Percentiles rank a stretch among this genome's conserved stretches.
Conservation (phyloP, 2,329 filamentous ascomycete species). For the Leptodontidium sp. region DNA sequence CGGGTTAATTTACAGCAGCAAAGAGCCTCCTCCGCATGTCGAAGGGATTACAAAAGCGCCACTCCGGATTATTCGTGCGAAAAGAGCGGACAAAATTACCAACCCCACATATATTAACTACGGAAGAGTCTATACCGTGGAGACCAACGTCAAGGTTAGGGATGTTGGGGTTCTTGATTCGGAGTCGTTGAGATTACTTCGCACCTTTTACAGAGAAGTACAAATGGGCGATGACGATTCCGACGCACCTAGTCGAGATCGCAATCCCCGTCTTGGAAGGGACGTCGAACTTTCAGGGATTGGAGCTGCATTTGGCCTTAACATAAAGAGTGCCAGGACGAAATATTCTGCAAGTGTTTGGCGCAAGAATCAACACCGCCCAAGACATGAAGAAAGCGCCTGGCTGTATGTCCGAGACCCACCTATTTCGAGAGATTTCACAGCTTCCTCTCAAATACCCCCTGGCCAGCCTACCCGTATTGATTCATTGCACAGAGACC, state of each 20-base stretch:
- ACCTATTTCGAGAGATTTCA: no score
- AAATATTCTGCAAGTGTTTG: no score
- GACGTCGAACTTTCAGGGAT: slow-evolving; percentile 6
- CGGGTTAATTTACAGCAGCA: slow-evolving; percentile 35
- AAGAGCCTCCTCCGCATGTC: slow-evolving; percentile 21
- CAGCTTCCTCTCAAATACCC: no score
- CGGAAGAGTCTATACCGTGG: slow-evolving; percentile 34
- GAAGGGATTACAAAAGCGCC: slow-evolving; percentile 29
- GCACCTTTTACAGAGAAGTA: slow-evolving; percentile 22
- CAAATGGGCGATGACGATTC: no score
- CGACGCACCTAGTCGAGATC: slow-evolving; percentile 1
- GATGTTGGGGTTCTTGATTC: slow-evolving; percentile 38
- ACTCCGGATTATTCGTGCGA: slow-evolving; percentile 31
- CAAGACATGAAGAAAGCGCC: no score
- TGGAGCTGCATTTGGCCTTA: not conserved
- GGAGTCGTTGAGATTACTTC: slow-evolving; percentile 30
- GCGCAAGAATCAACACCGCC: no score
- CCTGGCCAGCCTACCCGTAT: no score
- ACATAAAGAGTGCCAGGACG: not conserved
- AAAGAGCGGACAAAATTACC: slow-evolving; percentile 21
- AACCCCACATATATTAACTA: slow-evolving; percentile 39
- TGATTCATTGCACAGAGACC: no score
- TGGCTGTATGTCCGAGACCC: no score
- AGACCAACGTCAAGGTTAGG: slow-evolving; percentile 41
- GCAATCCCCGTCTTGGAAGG: not conserved